These are phyloP conservation scores for Mycena floridula DNA, from an alignment of 768 basidiomycete species.

Conservation along the genomic window DNA sequence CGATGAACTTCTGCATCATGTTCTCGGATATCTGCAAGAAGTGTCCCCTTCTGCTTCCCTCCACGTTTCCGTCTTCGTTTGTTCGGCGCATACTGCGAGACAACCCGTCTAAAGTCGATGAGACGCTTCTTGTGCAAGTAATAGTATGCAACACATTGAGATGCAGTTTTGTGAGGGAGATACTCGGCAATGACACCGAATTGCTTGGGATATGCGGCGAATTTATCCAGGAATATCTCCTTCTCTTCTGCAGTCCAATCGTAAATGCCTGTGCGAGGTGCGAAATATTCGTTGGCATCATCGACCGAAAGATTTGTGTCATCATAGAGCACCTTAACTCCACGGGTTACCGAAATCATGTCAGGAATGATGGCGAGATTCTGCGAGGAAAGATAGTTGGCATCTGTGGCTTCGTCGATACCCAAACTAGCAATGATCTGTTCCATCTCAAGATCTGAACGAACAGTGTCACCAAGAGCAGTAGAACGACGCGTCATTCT, in stretches of 20 bases:
- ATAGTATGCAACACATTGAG: conserved; percentile 90
- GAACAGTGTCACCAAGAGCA: conserved; percentile 77
- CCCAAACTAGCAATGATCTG: conserved; percentile 94
- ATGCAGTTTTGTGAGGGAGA: conserved; percentile 77
- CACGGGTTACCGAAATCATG: conserved; percentile 70
- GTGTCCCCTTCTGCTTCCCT: conserved; percentile 73
- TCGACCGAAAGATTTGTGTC: conserved; percentile 81
- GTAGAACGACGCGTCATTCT: conserved; percentile 75
- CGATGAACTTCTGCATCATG: conserved; percentile 57
- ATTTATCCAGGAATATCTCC: conserved; percentile 71
- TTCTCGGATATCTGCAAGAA: conserved; percentile 75
- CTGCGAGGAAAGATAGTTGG: conserved; percentile 75
- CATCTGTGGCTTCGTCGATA: conserved; percentile 90
- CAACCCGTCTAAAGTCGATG: conserved; percentile 79
- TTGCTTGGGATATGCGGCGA: conserved; percentile 84
- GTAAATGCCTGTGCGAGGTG: conserved; percentile 62
- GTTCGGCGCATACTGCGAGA: conserved; percentile 58
- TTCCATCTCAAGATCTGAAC: conserved; percentile 95
- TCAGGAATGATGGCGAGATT: conserved; percentile 89
- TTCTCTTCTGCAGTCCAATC: conserved; percentile 90
- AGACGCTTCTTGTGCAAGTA: conserved; percentile 89
- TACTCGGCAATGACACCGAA: conserved; percentile 86
- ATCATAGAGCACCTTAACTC: conserved; percentile 64
- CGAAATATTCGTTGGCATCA: conserved; percentile 74
- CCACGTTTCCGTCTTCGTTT: conserved; percentile 57